Percentiles rank a stretch among this genome's conserved stretches.
phyloP scores from a whole-genome alignment of 352 stramenopile genomes.

The Phytophthora citricola region DNA sequence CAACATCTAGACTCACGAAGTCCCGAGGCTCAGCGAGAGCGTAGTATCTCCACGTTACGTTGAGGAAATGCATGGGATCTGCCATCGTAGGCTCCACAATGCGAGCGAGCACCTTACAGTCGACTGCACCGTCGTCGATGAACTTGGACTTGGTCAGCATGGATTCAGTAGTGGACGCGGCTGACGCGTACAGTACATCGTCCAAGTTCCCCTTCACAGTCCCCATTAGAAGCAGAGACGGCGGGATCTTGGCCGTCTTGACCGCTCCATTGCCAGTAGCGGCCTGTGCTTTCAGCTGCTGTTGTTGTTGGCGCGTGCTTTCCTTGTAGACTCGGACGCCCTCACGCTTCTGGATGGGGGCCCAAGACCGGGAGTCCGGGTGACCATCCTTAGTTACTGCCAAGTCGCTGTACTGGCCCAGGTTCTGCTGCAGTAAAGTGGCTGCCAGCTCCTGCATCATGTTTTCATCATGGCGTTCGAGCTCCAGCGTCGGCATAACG shows the following conservation, averaged over 20 bases:
- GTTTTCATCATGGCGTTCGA: conserved; percentile 32
- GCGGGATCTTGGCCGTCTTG: conserved; percentile 25
- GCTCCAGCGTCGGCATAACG: conserved; percentile 36
- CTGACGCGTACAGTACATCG: conserved; percentile 53
- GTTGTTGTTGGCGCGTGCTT: conserved; percentile 31
- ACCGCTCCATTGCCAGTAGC: conserved; percentile 21
- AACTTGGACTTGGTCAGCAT: conserved; percentile 47
- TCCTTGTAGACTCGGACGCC: conserved; percentile 47
- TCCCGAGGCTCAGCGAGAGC: conserved; percentile 43
- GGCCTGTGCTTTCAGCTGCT: conserved; percentile 31
- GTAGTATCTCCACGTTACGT: conserved; percentile 46
- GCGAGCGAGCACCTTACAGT: conserved; percentile 37
- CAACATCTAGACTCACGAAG: conserved; percentile 47
- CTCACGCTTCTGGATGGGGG: conserved; percentile 37
- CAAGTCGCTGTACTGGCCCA: conserved; percentile 34
- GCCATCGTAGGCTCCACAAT: conserved; percentile 44
- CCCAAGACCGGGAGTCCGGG: conserved; percentile 40
- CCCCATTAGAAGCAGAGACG: conserved; percentile 41
- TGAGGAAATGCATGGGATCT: conserved; percentile 47
- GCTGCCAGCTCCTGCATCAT: conserved; percentile 41
- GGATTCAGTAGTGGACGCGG: conserved; percentile 42
- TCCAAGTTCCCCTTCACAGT: conserved; percentile 52
- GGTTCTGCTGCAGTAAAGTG: conserved; percentile 36
- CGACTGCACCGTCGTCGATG: conserved; percentile 37
- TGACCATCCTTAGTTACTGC: conserved; percentile 39